These are phyloP conservation scores for fission yeast (Schizosaccharomyces pombe) DNA, from an alignment of 805 yeast species.

Conservation along the genomic window DNA sequence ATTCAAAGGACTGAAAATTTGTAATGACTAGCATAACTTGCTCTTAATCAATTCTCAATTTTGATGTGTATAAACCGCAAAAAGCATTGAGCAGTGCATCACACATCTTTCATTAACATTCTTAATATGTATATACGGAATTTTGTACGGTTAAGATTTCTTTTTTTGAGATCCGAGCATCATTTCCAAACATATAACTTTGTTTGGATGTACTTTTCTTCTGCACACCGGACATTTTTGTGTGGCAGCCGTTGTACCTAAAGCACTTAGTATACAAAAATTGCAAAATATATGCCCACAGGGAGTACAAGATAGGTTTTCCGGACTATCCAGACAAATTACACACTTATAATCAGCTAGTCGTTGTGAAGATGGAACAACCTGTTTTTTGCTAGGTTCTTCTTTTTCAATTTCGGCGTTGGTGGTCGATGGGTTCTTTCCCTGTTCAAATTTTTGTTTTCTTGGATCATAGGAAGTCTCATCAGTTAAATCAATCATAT, in stretches of 20 bases:
- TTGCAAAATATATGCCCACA: slow-evolving; percentile 17
- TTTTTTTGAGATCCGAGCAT: neutral
- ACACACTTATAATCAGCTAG: slow-evolving; percentile 12
- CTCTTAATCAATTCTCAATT: too few species aligned
- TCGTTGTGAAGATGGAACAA: neutral
- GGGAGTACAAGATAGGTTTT: slow-evolving; percentile 13
- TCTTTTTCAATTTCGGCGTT: too few species aligned
- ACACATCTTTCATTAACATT: too few species aligned
- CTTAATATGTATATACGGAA: too few species aligned
- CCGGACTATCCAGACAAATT: slow-evolving; percentile 15
- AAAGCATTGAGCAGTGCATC: too few species aligned
- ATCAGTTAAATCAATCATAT: neutral
- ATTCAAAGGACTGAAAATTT: neutral
- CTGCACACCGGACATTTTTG: slow-evolving; percentile 2
- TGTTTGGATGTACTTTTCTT: neutral
- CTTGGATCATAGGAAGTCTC: neutral
- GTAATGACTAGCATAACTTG: neutral
- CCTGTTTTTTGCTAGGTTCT: too few species aligned
- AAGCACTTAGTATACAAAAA: neutral
- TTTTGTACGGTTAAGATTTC: too few species aligned
- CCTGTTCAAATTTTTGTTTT: neutral
- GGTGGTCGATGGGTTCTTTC: neutral
- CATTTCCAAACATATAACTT: neutral
- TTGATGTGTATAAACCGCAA: too few species aligned
- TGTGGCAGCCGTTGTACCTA: neutral